Conservation (phyloP, 2,329 filamentous ascomycete genomes). For the Thielaviopsis ethacetica region DNA sequence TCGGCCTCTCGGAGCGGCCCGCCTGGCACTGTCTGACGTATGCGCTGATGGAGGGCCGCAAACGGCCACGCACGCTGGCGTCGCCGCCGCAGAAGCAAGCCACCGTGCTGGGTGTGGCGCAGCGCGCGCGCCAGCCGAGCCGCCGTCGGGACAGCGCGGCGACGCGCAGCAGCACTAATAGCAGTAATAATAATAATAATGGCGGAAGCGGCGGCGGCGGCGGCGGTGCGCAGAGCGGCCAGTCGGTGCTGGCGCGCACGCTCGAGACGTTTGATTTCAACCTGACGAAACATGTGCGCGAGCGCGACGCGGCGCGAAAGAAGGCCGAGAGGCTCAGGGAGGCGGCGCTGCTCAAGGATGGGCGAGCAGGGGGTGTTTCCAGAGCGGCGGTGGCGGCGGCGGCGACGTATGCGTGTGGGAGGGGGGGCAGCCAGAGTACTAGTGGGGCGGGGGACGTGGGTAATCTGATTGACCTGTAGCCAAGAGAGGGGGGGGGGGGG, state of each 20-base stretch:
- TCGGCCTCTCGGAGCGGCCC: constrained; percentile 27
- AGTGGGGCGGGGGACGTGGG: not conserved
- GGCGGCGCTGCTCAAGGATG: not conserved
- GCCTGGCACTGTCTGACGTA: constrained; percentile 22
- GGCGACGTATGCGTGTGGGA: not conserved
- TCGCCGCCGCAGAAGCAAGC: no score
- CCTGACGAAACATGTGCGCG: not conserved
- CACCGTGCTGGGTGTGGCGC: no score
- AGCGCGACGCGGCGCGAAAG: not conserved
- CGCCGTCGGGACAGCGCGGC: not conserved
- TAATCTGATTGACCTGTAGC: not conserved
- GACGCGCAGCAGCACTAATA: not conserved
- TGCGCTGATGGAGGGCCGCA: not conserved
- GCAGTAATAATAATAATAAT: not conserved
- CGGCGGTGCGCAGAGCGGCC: no score
- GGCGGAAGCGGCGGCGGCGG: not conserved
- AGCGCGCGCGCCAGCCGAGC: not conserved
- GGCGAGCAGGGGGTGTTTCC: not conserved
- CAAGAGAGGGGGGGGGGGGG: not conserved
- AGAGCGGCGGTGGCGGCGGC: no score
- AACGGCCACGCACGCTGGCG: not conserved
- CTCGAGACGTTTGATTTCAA: not conserved
- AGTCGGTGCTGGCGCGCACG: not conserved
- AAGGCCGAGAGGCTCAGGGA: not conserved
- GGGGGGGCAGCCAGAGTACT: not conserved